Base-by-base conservation (phyloP, 129 eudicot species). In the Flaveria brownii region DNA sequence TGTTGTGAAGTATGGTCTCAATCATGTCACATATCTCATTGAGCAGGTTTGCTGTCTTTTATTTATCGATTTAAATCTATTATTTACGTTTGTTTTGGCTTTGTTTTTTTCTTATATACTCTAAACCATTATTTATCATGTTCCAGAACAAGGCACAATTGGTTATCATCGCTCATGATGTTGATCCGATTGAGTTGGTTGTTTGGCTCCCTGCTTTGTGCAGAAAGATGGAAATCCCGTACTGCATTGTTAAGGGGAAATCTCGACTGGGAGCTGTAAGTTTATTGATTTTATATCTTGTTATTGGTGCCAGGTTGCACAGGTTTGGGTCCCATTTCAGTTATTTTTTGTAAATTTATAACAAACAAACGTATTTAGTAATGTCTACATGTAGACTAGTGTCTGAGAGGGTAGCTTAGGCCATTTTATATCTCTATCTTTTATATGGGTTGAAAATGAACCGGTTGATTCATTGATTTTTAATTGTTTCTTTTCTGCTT, bases 161-260 rank as follows among this genome's bases (percentile, higher is more conserved):
- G 80, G 96, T 87, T 1, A 91, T 90, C 15, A 84, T 90, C 78
- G 96, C 96, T 47, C 96, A 87, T 78, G 96, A 90, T 54, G 96
- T 90, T 1, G 96, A 90, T 68, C 96, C 96, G 0, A 90, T 92
- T 7, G 74, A 70, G 74, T 70, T 16, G 28, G 68, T 30, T 36
- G 62, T 59, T 70, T 62, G 68, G 68, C 68, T 62, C 7, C 68
- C 68, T 14, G 68, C 68, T 1, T 62, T 62, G 68, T 62, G 68
- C 45, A 62, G 68, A 62, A 62, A 62, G 68, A 62, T 62, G 68
- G 68, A 62, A 30, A 62, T 62, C 11, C 68, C 68, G 1, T 62
- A 62, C 20, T 62, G 68, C 68, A 62, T 62, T 62, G 68, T 62
- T 0, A 62, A 62, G 45, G 68, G 68, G 33, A 62, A 62, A 30